These are phyloP conservation scores for Zopfochytrium polystomum DNA, from an alignment of 371 early-diverging fungal species.

Conservation along the genomic window DNA sequence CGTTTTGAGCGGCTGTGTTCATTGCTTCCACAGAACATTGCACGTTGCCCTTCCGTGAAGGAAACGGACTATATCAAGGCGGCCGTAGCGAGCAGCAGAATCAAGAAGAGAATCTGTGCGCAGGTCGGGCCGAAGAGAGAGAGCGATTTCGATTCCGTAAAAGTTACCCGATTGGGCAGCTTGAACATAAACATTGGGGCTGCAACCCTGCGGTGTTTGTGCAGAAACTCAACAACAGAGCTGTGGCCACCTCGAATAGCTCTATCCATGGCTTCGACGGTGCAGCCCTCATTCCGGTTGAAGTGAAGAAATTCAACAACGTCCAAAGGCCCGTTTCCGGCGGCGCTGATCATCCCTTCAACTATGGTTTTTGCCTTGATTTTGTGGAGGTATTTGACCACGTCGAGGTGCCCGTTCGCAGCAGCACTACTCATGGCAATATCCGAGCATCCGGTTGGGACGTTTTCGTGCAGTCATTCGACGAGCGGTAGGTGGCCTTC, in stretches of 20 bases:
- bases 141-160: conserved; percentile 15
- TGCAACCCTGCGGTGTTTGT: conserved; percentile 30
- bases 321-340: conserved; percentile 18
- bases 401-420: conserved; percentile 15
- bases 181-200: conserved; percentile 10
- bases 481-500: no score
- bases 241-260: conserved; percentile 23
- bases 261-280: conserved; percentile 17
- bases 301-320: conserved; percentile 25
- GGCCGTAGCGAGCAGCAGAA: conserved; percentile 17
- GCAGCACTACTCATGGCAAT: conserved; percentile 23
- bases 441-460: no score
- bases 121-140: neutral
- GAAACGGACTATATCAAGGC: conserved; percentile 20
- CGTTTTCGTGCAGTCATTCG: no score
- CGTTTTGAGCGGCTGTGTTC: conserved; percentile 20
- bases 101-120: conserved; percentile 12
- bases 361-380: neutral
- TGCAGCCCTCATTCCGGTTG: conserved; percentile 18
- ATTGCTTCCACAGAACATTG: conserved; percentile 21
- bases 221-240: conserved; percentile 25
- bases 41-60: conserved; percentile 13
- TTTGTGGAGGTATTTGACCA: conserved; percentile 16
- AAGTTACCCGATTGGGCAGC: conserved; percentile 21
- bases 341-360: conserved; percentile 22